Percentiles rank a stretch among this genome's conserved stretches.
These are phyloP conservation scores for Globisporangium emineosum DNA, from an alignment of 352 stramenopile species.

Conservation along the genomic window DNA sequence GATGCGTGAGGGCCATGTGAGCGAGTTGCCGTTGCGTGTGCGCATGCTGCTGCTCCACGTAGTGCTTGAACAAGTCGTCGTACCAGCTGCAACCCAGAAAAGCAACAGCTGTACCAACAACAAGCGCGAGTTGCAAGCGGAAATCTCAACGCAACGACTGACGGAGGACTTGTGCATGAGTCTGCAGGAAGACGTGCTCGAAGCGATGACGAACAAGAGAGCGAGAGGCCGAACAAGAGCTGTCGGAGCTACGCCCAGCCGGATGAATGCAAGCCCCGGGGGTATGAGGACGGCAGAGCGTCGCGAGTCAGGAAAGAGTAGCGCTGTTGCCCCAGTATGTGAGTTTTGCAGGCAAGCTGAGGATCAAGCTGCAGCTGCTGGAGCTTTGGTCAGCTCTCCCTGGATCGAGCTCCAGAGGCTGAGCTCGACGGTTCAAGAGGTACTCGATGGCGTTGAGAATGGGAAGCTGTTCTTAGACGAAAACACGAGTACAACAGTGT, in stretches of 20 bases:
- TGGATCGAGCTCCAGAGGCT: constrained; percentile 12
- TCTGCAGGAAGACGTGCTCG: constrained; percentile 36
- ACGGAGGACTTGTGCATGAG: constrained; percentile 36
- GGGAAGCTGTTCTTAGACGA: neutral
- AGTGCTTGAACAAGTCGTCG: constrained; percentile 6
- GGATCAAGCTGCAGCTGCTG: neutral
- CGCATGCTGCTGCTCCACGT: constrained; percentile 19
- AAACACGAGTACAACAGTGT: neutral
- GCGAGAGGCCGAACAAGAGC: neutral
- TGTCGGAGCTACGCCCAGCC: neutral
- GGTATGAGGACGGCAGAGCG: neutral
- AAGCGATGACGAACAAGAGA: constrained; percentile 23
- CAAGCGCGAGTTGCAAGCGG: neutral
- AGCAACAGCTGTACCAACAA: no score
- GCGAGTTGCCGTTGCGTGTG: constrained; percentile 22
- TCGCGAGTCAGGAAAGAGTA: neutral
- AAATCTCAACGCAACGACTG: constrained; percentile 19
- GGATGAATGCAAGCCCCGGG: no score
- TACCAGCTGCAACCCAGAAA: neutral
- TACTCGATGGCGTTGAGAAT: constrained; percentile 1
- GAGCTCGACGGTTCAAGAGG: neutral
- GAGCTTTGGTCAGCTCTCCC: neutral
- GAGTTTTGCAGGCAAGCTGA: constrained; percentile 10
- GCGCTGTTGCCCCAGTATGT: constrained; percentile 1
- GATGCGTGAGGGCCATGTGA: neutral